Base-by-base conservation (phyloP, 2,329 filamentous ascomycete genomes). In the Drechslerella dactyloides region DNA sequence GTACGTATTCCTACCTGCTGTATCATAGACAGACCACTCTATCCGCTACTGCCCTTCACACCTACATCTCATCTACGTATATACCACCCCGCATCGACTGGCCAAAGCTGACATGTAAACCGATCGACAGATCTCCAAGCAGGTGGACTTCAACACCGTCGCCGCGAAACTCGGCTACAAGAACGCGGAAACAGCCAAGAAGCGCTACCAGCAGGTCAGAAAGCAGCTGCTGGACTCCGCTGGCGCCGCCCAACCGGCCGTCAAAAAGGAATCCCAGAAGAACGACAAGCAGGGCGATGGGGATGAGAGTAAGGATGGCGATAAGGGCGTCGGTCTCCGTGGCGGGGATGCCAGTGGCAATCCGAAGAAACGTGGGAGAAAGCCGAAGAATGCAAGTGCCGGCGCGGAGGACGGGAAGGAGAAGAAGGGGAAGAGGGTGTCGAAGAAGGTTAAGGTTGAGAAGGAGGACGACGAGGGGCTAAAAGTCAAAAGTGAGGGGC, bases 171-270 rank as follows among this genome's bases (percentile, higher is more conserved):
- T 59, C 33, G 63, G 63, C 2, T 68, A 60, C 37, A 52, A 33
- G n/a, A 60, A 60, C n/a, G 63, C 55, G 13, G 56, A 60, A 6
- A 50, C 55, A 0, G 63, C 56, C 15, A 68, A 56, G 23, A 68
- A 55, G 23, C 13, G 54, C 13, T 66, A 46, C 35, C 46, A 60
- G 30, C 54, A 55, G 17, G 27, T 66, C 5, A 59, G 58, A 58
- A 53, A 55, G 19, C 55, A 66, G 21, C 35, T 66, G 13, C n/a
- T 8, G 15, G 62, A 66, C n/a, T 4, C 54, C 23, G 8, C 27
- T 17, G 40, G 8, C 15, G 23, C 8, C 27, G 6, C 3, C 30
- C n/a, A n/a, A n/a, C n/a, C n/a, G n/a, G 23, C 17, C 23, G 40
- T 21, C 15, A 21, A 15, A 46, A 46, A 46, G 40, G 19, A 5